phyloP scores from a whole-genome alignment of 2,329 filamentous ascomycete genomes.

The Fusarium domesticum region DNA sequence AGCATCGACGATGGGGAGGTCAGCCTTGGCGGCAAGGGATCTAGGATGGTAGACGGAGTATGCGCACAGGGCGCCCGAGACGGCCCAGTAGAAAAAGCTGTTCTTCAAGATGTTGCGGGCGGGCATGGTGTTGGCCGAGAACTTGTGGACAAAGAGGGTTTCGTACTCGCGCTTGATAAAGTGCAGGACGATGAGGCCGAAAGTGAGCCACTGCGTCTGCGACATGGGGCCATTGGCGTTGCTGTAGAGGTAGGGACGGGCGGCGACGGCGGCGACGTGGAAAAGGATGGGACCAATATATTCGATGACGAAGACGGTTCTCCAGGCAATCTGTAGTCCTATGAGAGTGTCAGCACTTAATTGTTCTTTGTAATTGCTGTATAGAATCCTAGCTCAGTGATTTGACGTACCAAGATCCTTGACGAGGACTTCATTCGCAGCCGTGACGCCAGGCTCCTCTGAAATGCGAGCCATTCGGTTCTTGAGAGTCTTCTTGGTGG shows the following conservation, averaged over 20 bases:
- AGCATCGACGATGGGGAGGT: conserved; percentile 55
- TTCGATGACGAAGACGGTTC: conserved; percentile 90
- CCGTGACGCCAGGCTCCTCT: conserved; percentile 47
- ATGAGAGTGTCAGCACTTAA: conserved; percentile 3
- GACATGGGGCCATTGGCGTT: conserved; percentile 50
- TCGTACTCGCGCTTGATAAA: conserved; percentile 95
- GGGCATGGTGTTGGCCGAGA: conserved; percentile 94
- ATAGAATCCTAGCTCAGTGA: background rate
- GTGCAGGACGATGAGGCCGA: conserved; percentile 73
- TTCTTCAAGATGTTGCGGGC: conserved; percentile 90
- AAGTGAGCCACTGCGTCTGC: conserved; percentile 68
- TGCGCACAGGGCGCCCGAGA: conserved; percentile 76
- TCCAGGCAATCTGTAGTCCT: conserved; percentile 91
- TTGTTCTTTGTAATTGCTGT: background rate
- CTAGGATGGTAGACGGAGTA: conserved; percentile 80
- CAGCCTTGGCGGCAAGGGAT: conserved; percentile 59
- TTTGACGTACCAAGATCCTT: conserved; percentile 79
- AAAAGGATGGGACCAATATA: conserved; percentile 90
- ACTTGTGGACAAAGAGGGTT: conserved; percentile 91
- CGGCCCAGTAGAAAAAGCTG: conserved; percentile 87
- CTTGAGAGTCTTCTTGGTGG: conserved; percentile 61
- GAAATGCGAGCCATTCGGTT: conserved; percentile 55
- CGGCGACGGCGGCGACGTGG: conserved; percentile 69
- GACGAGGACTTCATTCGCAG: conserved; percentile 65
- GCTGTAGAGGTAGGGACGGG: conserved; percentile 63